Evolutionary conservation across 768 basidiomycete species (phyloP), one percentile per base, ranked within the genome.

Genomic region (Mycena pura): DNA sequence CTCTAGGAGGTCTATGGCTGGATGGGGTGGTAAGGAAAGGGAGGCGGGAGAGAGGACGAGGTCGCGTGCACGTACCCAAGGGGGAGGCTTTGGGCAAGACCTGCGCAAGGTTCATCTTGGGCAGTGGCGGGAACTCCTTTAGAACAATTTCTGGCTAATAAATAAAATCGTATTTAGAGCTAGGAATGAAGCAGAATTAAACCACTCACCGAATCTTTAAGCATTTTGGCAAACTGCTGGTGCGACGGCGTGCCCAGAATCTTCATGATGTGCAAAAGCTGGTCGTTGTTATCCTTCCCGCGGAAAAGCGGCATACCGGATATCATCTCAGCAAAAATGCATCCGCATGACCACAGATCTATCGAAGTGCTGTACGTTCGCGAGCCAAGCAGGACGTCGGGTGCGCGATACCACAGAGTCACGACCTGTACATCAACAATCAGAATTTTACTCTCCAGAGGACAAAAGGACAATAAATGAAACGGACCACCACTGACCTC

Each of bases 301-400:
- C 97, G 84, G 83, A 99, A 99, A 27, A 99, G 84, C 19, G 97
- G 97, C 10, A 96, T 90, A 1, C 97, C 97, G 15, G 93, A 89
- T 53, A 99, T 99, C 96, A 99, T 99, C 77, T 99, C 97, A 14
- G 97, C 96, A 73, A 99, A 97, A 71, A 99, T 99, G 73, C 97
- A 99, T 7, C 97, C 97, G 58, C 95, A 97, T 10, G 92, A 95
- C 97, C 97, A 99, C 51, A 99, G 90, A 74, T 99, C 97, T 69
- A 99, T 99, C 25, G 93, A 95, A 4, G 96, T 99, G 78, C 91
- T 96, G 74, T 99, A 99, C 13, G 96, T 99, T 61, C 97, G 84
- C 21, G 95, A 96, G 43, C 97, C 97, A 62, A 99, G 86, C 29
- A 99, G 85, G 32, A 99, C 97, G 71, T 99, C 97, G 0, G 97